These are phyloP conservation scores for Pseudocercospora pini-densiflorae DNA, from an alignment of 2,329 filamentous ascomycete species.

Conservation along the genomic window DNA sequence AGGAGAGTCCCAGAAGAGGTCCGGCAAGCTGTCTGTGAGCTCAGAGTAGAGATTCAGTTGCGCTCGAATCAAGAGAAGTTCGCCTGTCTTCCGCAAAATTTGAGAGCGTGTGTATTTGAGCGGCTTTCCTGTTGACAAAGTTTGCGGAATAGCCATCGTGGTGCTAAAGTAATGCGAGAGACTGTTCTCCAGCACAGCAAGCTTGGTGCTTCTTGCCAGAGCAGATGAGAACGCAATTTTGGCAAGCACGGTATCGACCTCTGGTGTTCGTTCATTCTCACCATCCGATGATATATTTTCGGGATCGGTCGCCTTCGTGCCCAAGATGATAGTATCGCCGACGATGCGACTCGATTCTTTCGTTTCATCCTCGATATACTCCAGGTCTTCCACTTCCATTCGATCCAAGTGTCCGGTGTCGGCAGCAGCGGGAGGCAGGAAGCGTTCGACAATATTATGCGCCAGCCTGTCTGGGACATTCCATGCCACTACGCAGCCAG, in stretches of 20 bases:
- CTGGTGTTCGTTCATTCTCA: slow-evolving; percentile 21
- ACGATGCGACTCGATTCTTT: slow-evolving; percentile 77
- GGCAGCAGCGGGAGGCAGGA: slow-evolving; percentile 72
- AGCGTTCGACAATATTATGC: slow-evolving; percentile 68
- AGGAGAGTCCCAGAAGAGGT: slow-evolving; percentile 93
- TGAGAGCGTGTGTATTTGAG: slow-evolving; percentile 72
- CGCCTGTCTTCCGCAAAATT: slow-evolving; percentile 91
- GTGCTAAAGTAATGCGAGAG: slow-evolving; percentile 84
- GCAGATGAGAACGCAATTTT: slow-evolving; percentile 98
- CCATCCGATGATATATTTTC: slow-evolving; percentile 8
- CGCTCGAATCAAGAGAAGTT: slow-evolving; percentile 84
- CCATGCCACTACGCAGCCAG: slow-evolving; percentile 92
- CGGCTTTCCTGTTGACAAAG: slow-evolving; percentile 70
- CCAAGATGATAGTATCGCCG: slow-evolving; percentile 87
- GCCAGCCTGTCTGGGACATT: slow-evolving; percentile 78
- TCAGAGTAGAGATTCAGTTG: slow-evolving; percentile 97
- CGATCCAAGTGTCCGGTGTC: slow-evolving; percentile 69
- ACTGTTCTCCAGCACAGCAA: slow-evolving; percentile 86
- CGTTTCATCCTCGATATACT: slow-evolving; percentile 76
- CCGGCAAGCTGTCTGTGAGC: slow-evolving; percentile 90
- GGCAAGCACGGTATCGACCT: slow-evolving; percentile 71
- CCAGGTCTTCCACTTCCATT: slow-evolving; percentile 86
- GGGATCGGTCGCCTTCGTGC: slow-evolving; percentile 63
- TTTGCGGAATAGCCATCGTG: slow-evolving; percentile 78
- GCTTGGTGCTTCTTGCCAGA: slow-evolving; percentile 87